A percentile compares a stretch with the other conserved stretches of the same genome.
phyloP scores from a whole-genome alignment of 306 rosid genomes.

The Fagus sylvatica region DNA sequence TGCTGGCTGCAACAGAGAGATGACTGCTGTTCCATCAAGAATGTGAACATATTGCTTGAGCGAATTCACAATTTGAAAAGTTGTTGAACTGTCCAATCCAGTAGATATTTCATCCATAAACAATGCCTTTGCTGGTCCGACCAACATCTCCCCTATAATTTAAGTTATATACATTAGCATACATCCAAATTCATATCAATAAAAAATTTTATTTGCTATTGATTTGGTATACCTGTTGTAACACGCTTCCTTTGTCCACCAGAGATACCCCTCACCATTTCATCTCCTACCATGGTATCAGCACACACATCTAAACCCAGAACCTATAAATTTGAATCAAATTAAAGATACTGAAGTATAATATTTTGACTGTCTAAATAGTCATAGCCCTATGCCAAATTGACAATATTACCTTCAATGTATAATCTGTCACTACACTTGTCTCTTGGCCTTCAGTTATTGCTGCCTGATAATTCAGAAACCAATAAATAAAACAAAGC shows the following conservation, averaged over 20 bases:
- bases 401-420: constrained; percentile 35
- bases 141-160: constrained; percentile 55
- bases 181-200: not conserved
- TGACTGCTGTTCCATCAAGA: constrained; percentile 49
- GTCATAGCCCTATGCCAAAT: not conserved
- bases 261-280: constrained; percentile 53
- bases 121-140: constrained; percentile 54
- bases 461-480: constrained; percentile 29
- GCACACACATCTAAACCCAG: constrained; percentile 55
- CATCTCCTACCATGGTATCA: constrained; percentile 50
- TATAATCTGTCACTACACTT: constrained; percentile 45
- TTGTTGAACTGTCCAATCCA: constrained; percentile 60
- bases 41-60: constrained; percentile 46
- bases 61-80: constrained; percentile 51
- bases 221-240: constrained; percentile 36
- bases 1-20: constrained; percentile 57
- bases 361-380: too few species aligned
- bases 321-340: constrained; percentile 20
- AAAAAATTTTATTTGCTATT: not conserved
- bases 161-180: not conserved
- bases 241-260: constrained; percentile 59
- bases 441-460: constrained; percentile 40
- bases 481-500: constrained; percentile 41
- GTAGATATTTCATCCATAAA: constrained; percentile 65
- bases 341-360: not conserved